Conservation (phyloP, 2,329 filamentous ascomycete species). For the Didymosphaeria variabile region DNA sequence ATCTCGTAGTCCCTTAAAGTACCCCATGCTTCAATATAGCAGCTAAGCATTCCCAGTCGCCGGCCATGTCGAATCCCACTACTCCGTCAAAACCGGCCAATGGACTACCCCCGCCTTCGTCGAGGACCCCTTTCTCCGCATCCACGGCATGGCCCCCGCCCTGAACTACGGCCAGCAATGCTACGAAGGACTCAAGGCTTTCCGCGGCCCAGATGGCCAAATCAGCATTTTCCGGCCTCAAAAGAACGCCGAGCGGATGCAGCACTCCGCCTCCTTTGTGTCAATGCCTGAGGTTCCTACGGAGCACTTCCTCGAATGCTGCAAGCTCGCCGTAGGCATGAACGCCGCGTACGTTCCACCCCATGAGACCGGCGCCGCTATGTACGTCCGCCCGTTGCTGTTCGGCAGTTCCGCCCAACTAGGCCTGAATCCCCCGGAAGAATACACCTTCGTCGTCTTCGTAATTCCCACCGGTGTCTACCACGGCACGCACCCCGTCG, state of each 20-base stretch:
- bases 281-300: constrained; percentile 83
- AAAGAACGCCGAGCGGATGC: constrained; percentile 84
- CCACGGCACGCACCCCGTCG: constrained; percentile 88
- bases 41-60: constrained; percentile 69
- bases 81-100: constrained; percentile 74
- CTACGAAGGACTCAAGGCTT: constrained; percentile 98
- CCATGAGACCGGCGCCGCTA: constrained; percentile 84
- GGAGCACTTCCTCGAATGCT: constrained; percentile 77
- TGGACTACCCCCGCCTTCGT: constrained; percentile 85
- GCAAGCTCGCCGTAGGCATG: constrained; percentile 81
- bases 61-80: constrained; percentile 90
- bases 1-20: background rate
- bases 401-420: constrained; percentile 90
- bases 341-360: constrained; percentile 94
- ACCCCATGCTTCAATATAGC: background rate
- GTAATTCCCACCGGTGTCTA: constrained; percentile 94
- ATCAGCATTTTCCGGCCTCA: constrained; percentile 90
- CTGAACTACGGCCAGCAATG: constrained; percentile 97
- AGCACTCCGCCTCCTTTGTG: constrained; percentile 83
- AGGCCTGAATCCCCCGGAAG: constrained; percentile 84
- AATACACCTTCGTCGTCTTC: constrained; percentile 91
- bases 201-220: constrained; percentile 75
- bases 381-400: constrained; percentile 90
- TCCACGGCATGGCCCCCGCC: constrained; percentile 94
- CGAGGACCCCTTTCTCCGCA: constrained; percentile 80